Conservation (phyloP, 2,329 filamentous ascomycete species). For the Aspergillaceae sp. region DNA sequence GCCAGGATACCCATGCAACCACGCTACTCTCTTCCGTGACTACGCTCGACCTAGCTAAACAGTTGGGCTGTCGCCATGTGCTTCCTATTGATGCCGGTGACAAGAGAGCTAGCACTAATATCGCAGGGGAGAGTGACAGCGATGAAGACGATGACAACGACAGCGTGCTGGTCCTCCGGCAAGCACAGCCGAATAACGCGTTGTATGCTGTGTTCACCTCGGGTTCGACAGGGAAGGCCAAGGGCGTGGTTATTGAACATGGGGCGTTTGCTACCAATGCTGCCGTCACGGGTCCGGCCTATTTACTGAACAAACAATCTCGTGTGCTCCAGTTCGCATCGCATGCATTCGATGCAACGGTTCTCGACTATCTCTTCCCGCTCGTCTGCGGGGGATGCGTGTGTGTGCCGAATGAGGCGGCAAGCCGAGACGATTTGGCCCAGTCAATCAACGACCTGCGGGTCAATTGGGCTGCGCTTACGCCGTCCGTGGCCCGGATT, state of each 20-base stretch:
- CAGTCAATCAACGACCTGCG: slow-evolving; percentile 39
- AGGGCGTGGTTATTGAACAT: slow-evolving; percentile 52
- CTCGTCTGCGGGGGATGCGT: slow-evolving; percentile 32
- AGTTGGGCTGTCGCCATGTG: neutral
- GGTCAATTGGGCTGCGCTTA: slow-evolving; percentile 46
- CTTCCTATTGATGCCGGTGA: too few species aligned
- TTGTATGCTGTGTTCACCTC: slow-evolving; percentile 36
- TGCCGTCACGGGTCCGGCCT: neutral
- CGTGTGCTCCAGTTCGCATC: slow-evolving; percentile 32
- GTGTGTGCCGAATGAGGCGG: slow-evolving; percentile 34
- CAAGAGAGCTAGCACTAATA: neutral
- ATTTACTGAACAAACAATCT: slow-evolving; percentile 38
- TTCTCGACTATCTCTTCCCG: slow-evolving; percentile 26
- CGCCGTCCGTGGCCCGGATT: slow-evolving; percentile 43
- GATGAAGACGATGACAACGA: neutral
- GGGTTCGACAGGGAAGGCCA: slow-evolving; percentile 42
- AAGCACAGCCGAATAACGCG: neutral
- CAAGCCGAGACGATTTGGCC: slow-evolving; percentile 36
- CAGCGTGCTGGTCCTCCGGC: neutral
- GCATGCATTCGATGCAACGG: slow-evolving; percentile 35
- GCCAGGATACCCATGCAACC: neutral
- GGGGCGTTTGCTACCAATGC: slow-evolving; percentile 44
- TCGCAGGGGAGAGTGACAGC: neutral
- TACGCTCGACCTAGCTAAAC: neutral
- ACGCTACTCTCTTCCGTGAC: neutral